Evolutionary conservation across 1,139 yeast genomes (phyloP).

Genomic region (Dujonia santamariae): DNA sequence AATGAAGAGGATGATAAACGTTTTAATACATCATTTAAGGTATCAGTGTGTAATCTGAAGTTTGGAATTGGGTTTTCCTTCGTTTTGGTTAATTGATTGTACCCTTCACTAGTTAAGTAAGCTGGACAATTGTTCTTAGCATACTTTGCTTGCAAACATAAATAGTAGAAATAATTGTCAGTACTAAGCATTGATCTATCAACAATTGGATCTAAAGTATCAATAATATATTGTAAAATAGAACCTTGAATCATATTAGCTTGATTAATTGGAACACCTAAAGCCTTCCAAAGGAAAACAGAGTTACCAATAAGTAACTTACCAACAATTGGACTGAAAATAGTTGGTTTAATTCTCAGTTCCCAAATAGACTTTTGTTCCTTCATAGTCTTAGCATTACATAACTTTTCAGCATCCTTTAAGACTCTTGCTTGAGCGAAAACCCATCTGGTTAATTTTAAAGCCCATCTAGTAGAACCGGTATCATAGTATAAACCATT

Average conservation of each 20-base stretch:
- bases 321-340: conserved; percentile 68
- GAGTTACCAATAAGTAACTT: conserved; percentile 75
- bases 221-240: conserved; percentile 66
- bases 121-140: conserved; percentile 70
- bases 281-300: conserved; percentile 78
- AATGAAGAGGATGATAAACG: conserved; percentile 61
- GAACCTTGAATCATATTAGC: conserved; percentile 77
- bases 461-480: conserved; percentile 85
- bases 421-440: conserved; percentile 57
- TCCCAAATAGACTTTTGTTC: conserved; percentile 69
- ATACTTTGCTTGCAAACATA: conserved; percentile 63
- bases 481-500: conserved; percentile 68
- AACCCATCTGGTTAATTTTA: conserved; percentile 60
- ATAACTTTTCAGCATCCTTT: conserved; percentile 50
- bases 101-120: conserved; percentile 62
- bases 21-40: conserved; percentile 69
- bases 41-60: conserved; percentile 77
- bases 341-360: conserved; percentile 57
- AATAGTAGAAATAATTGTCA: conserved; percentile 78
- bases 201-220: conserved; percentile 76
- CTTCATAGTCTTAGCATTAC: conserved; percentile 54
- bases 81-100: conserved; percentile 40
- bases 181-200: conserved; percentile 58
- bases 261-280: conserved; percentile 84
- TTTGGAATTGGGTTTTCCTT: conserved; percentile 51